These are phyloP conservation scores for Candida coleopterorum DNA, from an alignment of 805 yeast genomes.

Conservation along the genomic window DNA sequence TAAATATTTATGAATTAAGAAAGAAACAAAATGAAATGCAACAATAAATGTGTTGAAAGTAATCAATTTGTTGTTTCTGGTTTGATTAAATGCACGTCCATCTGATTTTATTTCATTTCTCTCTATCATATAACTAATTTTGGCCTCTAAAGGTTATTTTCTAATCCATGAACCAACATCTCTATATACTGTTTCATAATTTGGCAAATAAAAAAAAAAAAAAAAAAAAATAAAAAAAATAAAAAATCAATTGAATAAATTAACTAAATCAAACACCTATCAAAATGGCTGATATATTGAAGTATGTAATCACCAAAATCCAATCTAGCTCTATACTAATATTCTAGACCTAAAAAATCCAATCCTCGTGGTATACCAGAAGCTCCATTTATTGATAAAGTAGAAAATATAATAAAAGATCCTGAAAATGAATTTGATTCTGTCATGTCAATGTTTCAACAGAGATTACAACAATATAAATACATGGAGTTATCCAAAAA, in stretches of 20 bases:
- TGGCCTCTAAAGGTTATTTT: no score
- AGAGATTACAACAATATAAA: slow-evolving; percentile 82
- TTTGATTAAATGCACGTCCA: background rate
- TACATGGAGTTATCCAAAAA: slow-evolving; percentile 68
- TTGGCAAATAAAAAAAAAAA: background rate
- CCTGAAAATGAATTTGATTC: slow-evolving; percentile 62
- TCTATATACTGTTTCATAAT: background rate
- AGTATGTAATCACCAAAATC: background rate
- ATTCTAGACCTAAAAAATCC: slow-evolving; percentile 28
- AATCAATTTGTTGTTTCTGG: background rate
- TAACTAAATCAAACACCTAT: no score
- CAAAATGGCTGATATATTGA: slow-evolving; percentile 4
- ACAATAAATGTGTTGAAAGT: background rate
- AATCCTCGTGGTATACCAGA: slow-evolving; percentile 96
- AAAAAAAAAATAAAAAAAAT: no score
- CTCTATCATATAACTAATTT: no score
- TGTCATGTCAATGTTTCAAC: slow-evolving; percentile 73
- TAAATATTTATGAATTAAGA: slow-evolving; percentile 33
- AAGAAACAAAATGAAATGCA: slow-evolving; percentile 25
- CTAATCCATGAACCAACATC: background rate
- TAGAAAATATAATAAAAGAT: slow-evolving; percentile 66
- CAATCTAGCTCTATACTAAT: no score
- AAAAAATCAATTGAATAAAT: no score
- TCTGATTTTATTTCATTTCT: no score
- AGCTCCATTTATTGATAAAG: slow-evolving; percentile 88